phyloP scores from a whole-genome alignment of 176 grass and related monocot genomes.

The Aegilops sharonensis region DNA sequence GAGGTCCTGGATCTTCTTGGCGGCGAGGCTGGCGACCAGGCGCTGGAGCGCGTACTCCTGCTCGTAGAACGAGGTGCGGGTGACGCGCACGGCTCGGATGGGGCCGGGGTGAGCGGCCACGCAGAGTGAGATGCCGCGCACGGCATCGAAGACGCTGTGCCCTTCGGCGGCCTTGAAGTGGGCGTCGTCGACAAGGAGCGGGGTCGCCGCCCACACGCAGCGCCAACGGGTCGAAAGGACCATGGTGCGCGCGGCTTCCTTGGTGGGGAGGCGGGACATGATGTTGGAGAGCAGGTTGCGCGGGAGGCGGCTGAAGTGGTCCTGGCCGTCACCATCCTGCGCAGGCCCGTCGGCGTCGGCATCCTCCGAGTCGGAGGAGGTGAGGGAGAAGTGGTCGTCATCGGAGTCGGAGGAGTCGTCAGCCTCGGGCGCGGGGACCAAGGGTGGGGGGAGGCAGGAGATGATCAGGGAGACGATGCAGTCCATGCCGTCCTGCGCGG shows the following conservation, averaged over 20 bases:
- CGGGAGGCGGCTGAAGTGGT: background rate
- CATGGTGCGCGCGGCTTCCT: background rate
- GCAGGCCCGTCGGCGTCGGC: background rate
- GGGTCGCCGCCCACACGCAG: background rate
- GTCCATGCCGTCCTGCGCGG: background rate
- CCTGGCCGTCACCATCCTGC: constrained; percentile 8
- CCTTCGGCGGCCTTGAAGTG: background rate
- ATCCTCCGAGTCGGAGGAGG: background rate
- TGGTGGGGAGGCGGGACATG: constrained; percentile 13
- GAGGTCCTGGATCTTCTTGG: constrained; percentile 35
- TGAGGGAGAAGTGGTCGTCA: background rate
- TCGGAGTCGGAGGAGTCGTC: background rate
- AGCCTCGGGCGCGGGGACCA: background rate
- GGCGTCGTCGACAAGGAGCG: background rate
- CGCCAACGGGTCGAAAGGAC: background rate
- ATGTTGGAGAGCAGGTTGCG: background rate
- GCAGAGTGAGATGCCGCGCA: constrained; percentile 20
- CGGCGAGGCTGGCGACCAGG: constrained; percentile 18
- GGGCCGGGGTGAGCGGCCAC: constrained; percentile 35
- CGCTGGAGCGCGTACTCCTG: constrained; percentile 27
- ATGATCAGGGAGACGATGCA: background rate
- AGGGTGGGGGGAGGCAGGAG: background rate
- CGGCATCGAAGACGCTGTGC: background rate
- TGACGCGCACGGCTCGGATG: constrained; percentile 15
- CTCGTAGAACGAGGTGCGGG: constrained; percentile 13